Conservation (phyloP, 2,329 filamentous ascomycete genomes). For the Trichoderma koningiopsis region DNA sequence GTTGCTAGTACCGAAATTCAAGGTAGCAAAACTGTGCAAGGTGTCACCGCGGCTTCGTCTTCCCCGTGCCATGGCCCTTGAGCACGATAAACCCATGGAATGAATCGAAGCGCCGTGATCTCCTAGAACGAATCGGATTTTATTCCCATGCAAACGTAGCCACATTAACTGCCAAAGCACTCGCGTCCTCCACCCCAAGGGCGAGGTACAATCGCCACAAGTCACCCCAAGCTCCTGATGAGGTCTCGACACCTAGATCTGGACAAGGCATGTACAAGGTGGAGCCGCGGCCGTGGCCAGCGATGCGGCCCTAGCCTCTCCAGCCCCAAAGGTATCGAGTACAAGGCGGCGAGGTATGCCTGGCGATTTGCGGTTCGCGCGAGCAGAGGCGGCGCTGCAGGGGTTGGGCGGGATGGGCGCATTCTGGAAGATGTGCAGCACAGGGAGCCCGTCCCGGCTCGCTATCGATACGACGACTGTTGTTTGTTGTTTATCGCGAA, state of each 20-base stretch:
- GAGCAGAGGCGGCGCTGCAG: neutral
- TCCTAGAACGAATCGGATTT: slow-evolving; percentile 19
- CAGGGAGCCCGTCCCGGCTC: neutral
- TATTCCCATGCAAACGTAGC: slow-evolving; percentile 13
- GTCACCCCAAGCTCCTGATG: slow-evolving; percentile 13
- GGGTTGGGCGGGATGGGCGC: neutral
- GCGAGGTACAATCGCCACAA: slow-evolving; percentile 18
- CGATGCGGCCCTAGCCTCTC: slow-evolving; percentile 19
- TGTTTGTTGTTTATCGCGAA: neutral
- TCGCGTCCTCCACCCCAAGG: slow-evolving; percentile 13
- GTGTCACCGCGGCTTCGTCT: neutral
- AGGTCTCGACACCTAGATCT: slow-evolving; percentile 12
- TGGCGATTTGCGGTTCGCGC: slow-evolving; percentile 21
- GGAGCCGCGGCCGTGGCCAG: slow-evolving; percentile 21
- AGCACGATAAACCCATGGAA: neutral
- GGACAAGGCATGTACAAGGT: slow-evolving; percentile 21
- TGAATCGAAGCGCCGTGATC: neutral
- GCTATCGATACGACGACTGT: neutral
- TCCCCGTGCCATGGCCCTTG: neutral
- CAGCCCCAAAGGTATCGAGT: slow-evolving; percentile 19
- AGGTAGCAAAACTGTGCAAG: neutral
- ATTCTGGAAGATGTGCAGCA: slow-evolving; percentile 20
- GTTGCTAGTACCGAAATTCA: neutral
- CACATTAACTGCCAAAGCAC: slow-evolving; percentile 11
- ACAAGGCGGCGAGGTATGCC: slow-evolving; percentile 14